These are phyloP conservation scores for Fusarium foetens DNA, from an alignment of 2,329 filamentous ascomycete genomes.

Conservation along the genomic window DNA sequence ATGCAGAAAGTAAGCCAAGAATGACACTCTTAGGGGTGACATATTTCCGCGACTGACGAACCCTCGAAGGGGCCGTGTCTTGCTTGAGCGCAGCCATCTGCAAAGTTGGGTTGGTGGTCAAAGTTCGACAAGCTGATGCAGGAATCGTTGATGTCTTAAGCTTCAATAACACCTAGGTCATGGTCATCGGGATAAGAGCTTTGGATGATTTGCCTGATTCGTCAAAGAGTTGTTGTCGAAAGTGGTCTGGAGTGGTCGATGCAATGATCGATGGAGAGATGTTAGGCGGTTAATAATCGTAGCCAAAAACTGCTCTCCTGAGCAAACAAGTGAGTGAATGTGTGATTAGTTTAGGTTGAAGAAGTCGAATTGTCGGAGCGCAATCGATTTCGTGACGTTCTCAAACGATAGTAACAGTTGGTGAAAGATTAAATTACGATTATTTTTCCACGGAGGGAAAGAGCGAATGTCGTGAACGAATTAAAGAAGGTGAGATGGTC, in stretches of 20 bases:
- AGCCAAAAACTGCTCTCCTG: constrained; percentile 47
- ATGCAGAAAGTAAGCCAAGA: constrained; percentile 42
- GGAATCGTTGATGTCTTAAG: constrained; percentile 19
- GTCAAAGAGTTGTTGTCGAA: constrained; percentile 14
- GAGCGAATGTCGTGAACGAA: constrained; percentile 37
- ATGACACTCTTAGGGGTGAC: constrained; percentile 35
- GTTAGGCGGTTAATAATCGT: constrained; percentile 45
- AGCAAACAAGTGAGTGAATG: constrained; percentile 38
- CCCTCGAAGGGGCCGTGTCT: neutral
- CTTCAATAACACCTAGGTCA: constrained; percentile 30
- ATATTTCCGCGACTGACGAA: constrained; percentile 30
- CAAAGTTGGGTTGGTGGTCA: constrained; percentile 6
- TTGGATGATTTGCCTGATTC: constrained; percentile 15
- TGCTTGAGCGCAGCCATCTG: constrained; percentile 23
- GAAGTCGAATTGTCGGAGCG: constrained; percentile 22
- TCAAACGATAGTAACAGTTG: constrained; percentile 42
- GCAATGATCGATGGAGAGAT: constrained; percentile 42
- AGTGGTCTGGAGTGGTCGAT: constrained; percentile 21
- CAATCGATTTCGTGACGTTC: constrained; percentile 27
- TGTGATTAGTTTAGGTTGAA: constrained; percentile 29
- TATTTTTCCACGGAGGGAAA: constrained; percentile 33
- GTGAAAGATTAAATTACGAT: constrained; percentile 44
- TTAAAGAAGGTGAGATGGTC: constrained; percentile 35
- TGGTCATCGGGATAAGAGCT: constrained; percentile 33
- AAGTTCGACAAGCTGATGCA: constrained; percentile 20